Evolutionary conservation across 352 stramenopile species (phyloP).

Genomic region (Phytophthora pseudosyringae): DNA sequence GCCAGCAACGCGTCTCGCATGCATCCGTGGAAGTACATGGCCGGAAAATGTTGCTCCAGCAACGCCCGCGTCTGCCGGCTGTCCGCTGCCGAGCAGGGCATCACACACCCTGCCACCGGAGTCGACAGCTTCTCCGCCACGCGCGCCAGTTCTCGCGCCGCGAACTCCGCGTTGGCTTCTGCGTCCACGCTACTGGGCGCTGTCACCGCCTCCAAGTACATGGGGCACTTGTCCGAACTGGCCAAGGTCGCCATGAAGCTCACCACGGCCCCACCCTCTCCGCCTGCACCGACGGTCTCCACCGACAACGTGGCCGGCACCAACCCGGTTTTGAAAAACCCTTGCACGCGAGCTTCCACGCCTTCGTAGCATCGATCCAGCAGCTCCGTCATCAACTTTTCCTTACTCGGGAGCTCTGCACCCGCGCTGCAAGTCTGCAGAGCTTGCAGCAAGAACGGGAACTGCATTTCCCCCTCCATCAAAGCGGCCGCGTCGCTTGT

Average conservation of each 20-base stretch:
- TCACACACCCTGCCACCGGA: slow-evolving; percentile 39
- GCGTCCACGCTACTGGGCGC: slow-evolving; percentile 16
- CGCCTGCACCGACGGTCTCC: slow-evolving; percentile 6
- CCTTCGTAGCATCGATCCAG: slow-evolving; percentile 41
- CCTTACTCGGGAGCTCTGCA: slow-evolving; percentile 11
- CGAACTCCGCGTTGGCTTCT: slow-evolving; percentile 19
- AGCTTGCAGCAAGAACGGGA: slow-evolving; percentile 23
- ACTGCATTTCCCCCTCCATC: slow-evolving; percentile 9
- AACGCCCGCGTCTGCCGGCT: slow-evolving; percentile 25
- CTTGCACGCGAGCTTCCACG: slow-evolving; percentile 26
- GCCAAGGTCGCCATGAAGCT: slow-evolving; percentile 37
- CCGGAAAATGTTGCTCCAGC: slow-evolving; percentile 38
- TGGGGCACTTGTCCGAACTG: slow-evolving; percentile 23
- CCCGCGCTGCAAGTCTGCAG: slow-evolving; percentile 8
- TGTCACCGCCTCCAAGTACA: slow-evolving; percentile 43
- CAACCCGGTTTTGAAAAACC: slow-evolving; percentile 35
- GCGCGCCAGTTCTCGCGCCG: slow-evolving; percentile 27
- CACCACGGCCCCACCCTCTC: slow-evolving; percentile 11
- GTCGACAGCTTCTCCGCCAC: slow-evolving; percentile 26
- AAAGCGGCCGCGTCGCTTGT: slow-evolving; percentile 29
- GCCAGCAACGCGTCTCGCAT: slow-evolving; percentile 34
- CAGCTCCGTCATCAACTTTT: slow-evolving; percentile 39
- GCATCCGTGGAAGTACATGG: slow-evolving; percentile 51
- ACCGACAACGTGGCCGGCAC: slow-evolving; percentile 37
- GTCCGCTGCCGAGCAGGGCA: slow-evolving; percentile 28